Conservation (phyloP, 768 basidiomycete genomes). For the Hypsizygus marmoreus region DNA sequence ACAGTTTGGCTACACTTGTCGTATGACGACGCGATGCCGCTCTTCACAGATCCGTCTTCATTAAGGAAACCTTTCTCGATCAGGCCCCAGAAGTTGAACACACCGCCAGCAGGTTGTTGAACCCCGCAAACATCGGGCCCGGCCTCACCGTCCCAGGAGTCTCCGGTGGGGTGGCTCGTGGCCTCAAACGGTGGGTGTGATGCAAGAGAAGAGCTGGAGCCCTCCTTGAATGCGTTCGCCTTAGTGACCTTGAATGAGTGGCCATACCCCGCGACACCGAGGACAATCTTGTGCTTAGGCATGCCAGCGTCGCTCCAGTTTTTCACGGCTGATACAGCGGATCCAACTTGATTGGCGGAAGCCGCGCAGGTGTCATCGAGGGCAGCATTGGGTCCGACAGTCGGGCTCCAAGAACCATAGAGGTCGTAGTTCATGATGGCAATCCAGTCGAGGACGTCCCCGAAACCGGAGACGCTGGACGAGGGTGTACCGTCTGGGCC, state of each 20-base stretch:
- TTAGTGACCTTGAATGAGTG: conserved; percentile 68
- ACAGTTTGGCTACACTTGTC: conserved; percentile 78
- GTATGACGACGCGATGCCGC: conserved; percentile 52
- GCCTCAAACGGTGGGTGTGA: conserved; percentile 58
- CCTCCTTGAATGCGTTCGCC: conserved; percentile 43
- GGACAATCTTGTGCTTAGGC: conserved; percentile 64
- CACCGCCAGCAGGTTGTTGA: conserved; percentile 49
- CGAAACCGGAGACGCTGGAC: conserved; percentile 71
- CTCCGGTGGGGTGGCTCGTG: conserved; percentile 52
- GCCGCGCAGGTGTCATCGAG: conserved; percentile 78
- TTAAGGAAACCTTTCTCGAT: conserved; percentile 57
- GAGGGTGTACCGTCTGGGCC: conserved; percentile 55
- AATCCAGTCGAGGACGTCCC: conserved; percentile 58
- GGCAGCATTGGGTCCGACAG: conserved; percentile 86
- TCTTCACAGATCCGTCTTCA: conserved; percentile 45
- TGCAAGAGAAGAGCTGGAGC: conserved; percentile 39
- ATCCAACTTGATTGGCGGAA: conserved; percentile 62
- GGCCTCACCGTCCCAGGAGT: conserved; percentile 60
- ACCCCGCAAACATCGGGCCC: conserved; percentile 60
- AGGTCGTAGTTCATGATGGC: conserved; percentile 74
- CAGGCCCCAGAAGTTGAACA: conserved; percentile 67
- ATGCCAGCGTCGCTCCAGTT: conserved; percentile 80
- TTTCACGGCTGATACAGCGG: conserved; percentile 70
- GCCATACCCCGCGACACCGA: conserved; percentile 84
- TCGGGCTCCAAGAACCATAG: conserved; percentile 61